These are phyloP conservation scores for Colletotrichum musae DNA, from an alignment of 2,329 filamentous ascomycete species.

Conservation along the genomic window DNA sequence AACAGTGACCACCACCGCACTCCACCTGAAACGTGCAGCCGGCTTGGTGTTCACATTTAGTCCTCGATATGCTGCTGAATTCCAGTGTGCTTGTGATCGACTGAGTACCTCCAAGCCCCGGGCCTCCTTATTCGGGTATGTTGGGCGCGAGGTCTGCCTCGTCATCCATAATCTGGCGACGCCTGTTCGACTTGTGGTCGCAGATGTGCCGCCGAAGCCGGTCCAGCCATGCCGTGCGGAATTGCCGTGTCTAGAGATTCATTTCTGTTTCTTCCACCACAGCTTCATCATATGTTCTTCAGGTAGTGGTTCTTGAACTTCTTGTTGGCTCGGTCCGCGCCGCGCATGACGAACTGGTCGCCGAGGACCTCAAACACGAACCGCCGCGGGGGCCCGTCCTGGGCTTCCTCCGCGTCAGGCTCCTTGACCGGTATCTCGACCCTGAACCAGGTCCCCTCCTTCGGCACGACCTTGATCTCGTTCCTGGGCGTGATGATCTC, in stretches of 20 bases:
- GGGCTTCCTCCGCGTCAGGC: conserved; percentile 39
- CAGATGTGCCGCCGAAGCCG: not conserved
- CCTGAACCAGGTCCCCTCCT: conserved; percentile 89
- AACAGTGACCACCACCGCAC: too few relatives aligned
- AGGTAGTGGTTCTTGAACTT: conserved; percentile 93
- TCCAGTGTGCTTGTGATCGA: too few relatives aligned
- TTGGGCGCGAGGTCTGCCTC: too few relatives aligned
- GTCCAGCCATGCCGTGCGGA: too few relatives aligned
- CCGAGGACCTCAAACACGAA: conserved; percentile 90
- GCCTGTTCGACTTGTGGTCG: conserved; percentile 9
- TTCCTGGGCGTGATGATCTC: conserved; percentile 83
- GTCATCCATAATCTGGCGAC: not conserved
- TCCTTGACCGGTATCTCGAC: conserved; percentile 73
- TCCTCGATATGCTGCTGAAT: too few relatives aligned
- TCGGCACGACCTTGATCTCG: conserved; percentile 84
- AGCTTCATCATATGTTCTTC: conserved; percentile 73
- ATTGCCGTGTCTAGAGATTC: not conserved
- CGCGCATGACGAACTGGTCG: conserved; percentile 86
- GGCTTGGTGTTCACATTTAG: too few relatives aligned
- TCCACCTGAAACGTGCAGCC: too few relatives aligned
- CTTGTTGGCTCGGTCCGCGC: conserved; percentile 87
- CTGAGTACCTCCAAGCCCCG: too few relatives aligned
- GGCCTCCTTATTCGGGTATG: too few relatives aligned
- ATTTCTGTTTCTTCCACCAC: too few relatives aligned
- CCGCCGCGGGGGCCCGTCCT: conserved; percentile 49